These are phyloP conservation scores for Pseudotsuga menziesii DNA, from an alignment of 75 land plant species.

Conservation along the genomic window DNA sequence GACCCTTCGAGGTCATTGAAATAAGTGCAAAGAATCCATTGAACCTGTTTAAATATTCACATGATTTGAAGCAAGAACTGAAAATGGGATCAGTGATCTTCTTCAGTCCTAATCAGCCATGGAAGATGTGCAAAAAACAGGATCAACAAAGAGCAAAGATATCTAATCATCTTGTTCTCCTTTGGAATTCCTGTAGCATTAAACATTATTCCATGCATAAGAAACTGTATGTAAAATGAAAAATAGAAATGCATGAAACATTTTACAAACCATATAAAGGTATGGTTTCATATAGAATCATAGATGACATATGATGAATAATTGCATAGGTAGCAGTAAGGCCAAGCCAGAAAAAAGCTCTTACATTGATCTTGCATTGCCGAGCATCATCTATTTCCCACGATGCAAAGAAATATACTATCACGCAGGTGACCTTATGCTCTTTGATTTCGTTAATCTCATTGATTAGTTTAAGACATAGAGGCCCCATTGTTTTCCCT, in stretches of 20 bases:
- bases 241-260: no score
- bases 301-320: not conserved
- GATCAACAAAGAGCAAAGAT: not conserved
- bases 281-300: not conserved
- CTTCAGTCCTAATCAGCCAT: slow-evolving; percentile 8
- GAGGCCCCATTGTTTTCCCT: not conserved
- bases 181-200: slow-evolving; percentile 7
- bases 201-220: no score
- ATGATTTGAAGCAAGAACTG: slow-evolving; percentile 7
- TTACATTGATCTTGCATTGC: not conserved
- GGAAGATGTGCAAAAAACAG: not conserved
- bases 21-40: not conserved
- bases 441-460: not conserved
- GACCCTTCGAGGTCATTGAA: not conserved
- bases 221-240: no score
- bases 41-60: not conserved
- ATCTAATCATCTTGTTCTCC: not conserved
- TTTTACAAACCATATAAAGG: not conserved
- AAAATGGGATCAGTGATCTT: not conserved
- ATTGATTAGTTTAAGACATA: not conserved
- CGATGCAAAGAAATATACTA: slow-evolving; percentile 3
- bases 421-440: not conserved
- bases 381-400: not conserved
- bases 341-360: slow-evolving; percentile 1
- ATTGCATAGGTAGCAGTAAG: not conserved